Evolutionary conservation across 116 monocot species (phyloP).

Genomic region (Cymodocea nodosa): DNA sequence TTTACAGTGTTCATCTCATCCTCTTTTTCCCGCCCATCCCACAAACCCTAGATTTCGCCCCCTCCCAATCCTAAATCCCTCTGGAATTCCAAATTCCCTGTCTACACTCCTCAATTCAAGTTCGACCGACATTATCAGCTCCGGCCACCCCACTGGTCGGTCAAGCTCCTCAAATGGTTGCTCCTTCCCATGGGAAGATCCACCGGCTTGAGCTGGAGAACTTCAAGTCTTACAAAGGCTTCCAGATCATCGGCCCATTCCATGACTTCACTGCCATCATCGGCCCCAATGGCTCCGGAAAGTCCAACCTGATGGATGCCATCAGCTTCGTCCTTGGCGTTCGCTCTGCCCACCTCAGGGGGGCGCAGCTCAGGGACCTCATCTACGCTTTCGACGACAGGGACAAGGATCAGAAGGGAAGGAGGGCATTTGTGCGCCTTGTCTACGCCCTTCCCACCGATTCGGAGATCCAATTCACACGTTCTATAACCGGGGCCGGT

Average conservation of each 20-base stretch:
- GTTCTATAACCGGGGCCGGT: constrained; percentile 65
- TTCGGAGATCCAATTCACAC: constrained; percentile 62
- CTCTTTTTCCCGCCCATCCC: no score
- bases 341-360: constrained; percentile 84
- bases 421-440: constrained; percentile 78
- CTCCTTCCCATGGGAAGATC: constrained; percentile 56
- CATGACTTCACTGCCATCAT: constrained; percentile 93
- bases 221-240: constrained; percentile 98
- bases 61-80: no score
- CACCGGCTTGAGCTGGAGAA: constrained; percentile 86
- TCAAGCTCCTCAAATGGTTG: neutral
- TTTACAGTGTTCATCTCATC: no score
- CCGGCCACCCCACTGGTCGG: no score
- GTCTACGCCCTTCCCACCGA: constrained; percentile 44
- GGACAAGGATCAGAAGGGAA: constrained; percentile 69
- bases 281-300: constrained; percentile 94
- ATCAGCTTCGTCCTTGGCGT: constrained; percentile 99
- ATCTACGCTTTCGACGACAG: constrained; percentile 75
- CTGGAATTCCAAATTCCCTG: no score
- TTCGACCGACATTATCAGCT: no score
- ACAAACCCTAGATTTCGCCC: no score
- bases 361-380: constrained; percentile 84
- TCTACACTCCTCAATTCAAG: no score
- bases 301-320: constrained; percentile 99
- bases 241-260: constrained; percentile 93